Evolutionary conservation across 176 grass and related monocot genomes (phyloP).

Genomic region (Rhipidocladum racemiflorum): DNA sequence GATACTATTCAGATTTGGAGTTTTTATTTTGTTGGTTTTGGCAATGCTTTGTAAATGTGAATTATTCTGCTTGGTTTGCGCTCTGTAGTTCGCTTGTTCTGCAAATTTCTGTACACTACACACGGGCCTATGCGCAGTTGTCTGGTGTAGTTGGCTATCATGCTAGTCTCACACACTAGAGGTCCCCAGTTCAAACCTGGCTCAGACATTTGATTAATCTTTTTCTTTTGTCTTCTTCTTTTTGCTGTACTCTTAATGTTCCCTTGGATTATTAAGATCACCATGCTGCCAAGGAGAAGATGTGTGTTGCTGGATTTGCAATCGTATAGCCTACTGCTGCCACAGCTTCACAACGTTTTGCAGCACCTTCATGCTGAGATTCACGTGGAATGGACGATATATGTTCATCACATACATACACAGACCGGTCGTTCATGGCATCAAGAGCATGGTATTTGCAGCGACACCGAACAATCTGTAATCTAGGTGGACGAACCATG

Average conservation of each 20-base stretch:
- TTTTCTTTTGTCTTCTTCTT: not conserved
- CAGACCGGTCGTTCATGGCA: not conserved
- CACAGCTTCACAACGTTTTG: not conserved
- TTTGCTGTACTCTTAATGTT: not conserved
- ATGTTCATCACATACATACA: not conserved
- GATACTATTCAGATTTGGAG: not conserved
- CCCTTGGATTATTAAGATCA: not conserved
- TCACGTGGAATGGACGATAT: not conserved
- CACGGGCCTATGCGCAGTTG: not conserved
- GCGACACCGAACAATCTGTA: not conserved
- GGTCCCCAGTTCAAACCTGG: constrained; percentile 85
- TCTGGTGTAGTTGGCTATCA: constrained; percentile 92
- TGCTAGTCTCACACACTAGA: constrained; percentile 93
- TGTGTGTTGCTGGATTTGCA: not conserved
- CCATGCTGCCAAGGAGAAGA: not conserved
- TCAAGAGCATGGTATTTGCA: not conserved
- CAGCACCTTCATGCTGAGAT: not conserved
- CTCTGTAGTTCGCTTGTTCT: no score
- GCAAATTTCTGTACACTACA: fast-evolving
- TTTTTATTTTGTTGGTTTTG: not conserved
- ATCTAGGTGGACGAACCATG: not conserved
- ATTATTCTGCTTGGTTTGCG: not conserved
- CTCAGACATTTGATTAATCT: constrained; percentile 26
- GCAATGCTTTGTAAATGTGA: not conserved
- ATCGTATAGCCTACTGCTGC: not conserved